Percentiles rank a stretch among this genome's conserved stretches.
Conservation (phyloP, 2,329 filamentous ascomycete genomes). For the Sarocladiaceae sp. region DNA sequence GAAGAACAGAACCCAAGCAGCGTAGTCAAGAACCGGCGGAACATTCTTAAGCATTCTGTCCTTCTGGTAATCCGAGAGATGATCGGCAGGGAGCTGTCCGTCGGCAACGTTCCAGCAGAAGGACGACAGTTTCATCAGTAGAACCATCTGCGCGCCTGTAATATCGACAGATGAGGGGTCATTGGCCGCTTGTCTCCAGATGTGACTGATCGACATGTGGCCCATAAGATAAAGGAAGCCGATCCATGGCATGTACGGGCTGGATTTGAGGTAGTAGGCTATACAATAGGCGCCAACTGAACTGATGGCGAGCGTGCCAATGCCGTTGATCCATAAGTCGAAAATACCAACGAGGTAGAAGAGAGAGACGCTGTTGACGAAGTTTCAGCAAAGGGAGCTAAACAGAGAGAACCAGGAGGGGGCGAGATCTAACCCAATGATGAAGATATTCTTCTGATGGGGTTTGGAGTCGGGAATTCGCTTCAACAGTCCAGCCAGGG, state of each 20-base stretch:
- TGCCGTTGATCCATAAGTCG: conserved; percentile 73
- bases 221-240: conserved; percentile 92
- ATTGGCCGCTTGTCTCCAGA: conserved; percentile 67
- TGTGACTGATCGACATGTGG: conserved; percentile 88
- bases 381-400: not conserved
- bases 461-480: conserved; percentile 81
- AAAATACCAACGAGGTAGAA: conserved; percentile 95
- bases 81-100: conserved; percentile 68
- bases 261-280: conserved; percentile 68
- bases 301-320: conserved; percentile 73
- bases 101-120: conserved; percentile 99
- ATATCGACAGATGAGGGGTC: conserved; percentile 70
- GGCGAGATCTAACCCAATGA: conserved; percentile 58
- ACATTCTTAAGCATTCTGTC: conserved; percentile 70
- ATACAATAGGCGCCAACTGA: conserved; percentile 76
- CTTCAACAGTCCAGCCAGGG: conserved; percentile 81
- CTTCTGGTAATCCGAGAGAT: conserved; percentile 82
- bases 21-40: conserved; percentile 72
- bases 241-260: conserved; percentile 96
- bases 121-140: conserved; percentile 94
- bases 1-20: conserved; percentile 92
- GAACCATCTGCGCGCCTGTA: conserved; percentile 93
- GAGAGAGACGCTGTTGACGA: conserved; percentile 61
- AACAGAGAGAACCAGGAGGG: not conserved
- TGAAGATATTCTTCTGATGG: conserved; percentile 81